These are phyloP conservation scores for Nyssa sinensis DNA, from an alignment of 148 eudicot species.

Conservation along the genomic window DNA sequence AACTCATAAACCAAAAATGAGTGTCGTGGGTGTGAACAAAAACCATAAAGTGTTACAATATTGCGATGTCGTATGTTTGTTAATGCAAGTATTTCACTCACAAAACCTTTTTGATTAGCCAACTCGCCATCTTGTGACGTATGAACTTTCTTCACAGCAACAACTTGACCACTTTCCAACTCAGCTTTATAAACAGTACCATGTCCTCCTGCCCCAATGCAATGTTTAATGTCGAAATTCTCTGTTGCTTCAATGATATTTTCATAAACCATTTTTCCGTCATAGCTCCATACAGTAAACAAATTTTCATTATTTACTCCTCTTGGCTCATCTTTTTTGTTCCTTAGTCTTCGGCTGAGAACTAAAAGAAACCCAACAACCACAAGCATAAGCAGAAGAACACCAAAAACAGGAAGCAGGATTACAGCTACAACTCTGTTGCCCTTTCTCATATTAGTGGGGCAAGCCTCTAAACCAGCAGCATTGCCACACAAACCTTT, in stretches of 20 bases:
- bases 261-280: constrained; percentile 10
- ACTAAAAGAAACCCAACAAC: neutral
- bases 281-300: constrained; percentile 13
- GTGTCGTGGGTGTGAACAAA: constrained; percentile 12
- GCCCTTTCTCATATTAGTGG: neutral
- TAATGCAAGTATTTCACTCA: constrained; percentile 8
- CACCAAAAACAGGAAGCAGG: neutral
- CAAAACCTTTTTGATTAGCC: constrained; percentile 3
- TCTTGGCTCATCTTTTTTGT: neutral
- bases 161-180: neutral
- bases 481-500: constrained; percentile 1
- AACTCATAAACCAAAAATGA: constrained; percentile 17
- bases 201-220: constrained; percentile 12
- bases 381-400: neutral
- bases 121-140: neutral
- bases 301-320: neutral
- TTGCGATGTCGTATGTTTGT: constrained; percentile 13
- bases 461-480: neutral
- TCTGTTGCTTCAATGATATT: constrained; percentile 10
- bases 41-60: constrained; percentile 19
- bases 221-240: constrained; percentile 5
- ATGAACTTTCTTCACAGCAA: constrained; percentile 18
- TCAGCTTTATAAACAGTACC: constrained; percentile 19
- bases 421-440: neutral
- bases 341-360: neutral